These are phyloP conservation scores for Cornus kousa DNA, from an alignment of 148 eudicot genomes.

Conservation along the genomic window DNA sequence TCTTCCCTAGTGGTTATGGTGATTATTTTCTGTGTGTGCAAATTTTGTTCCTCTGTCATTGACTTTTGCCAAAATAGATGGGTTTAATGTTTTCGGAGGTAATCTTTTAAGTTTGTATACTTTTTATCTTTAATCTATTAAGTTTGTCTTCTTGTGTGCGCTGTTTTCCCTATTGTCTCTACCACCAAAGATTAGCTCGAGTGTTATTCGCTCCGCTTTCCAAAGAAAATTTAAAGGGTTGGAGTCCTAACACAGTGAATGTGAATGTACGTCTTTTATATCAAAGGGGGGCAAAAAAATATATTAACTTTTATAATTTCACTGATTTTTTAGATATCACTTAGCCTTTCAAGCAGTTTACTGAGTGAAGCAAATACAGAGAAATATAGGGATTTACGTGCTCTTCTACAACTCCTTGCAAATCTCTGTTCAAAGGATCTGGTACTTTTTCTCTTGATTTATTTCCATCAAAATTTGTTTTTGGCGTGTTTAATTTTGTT, in stretches of 20 bases:
- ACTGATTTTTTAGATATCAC: conserved; percentile 10
- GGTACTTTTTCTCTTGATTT: conserved; percentile 39
- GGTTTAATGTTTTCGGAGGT: no score
- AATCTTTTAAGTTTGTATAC: no score
- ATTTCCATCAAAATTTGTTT: background rate
- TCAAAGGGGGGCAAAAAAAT: background rate
- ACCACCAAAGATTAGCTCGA: no score
- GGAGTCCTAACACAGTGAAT: no score
- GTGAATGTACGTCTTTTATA: no score
- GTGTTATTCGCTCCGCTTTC: no score
- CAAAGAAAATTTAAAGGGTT: no score
- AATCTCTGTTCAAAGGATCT: conserved; percentile 86
- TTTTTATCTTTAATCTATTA: background rate
- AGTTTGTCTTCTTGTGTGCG: background rate
- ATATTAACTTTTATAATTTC: conserved; percentile 2
- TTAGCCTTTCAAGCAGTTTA: conserved; percentile 47
- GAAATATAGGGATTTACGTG: conserved; percentile 88
- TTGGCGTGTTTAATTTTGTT: background rate
- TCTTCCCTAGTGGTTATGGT: no score
- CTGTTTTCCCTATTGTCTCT: background rate
- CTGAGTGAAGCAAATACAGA: conserved; percentile 76
- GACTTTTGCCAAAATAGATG: no score
- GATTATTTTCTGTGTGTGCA: no score
- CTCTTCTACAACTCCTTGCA: conserved; percentile 81
- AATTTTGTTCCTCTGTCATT: no score